Evolutionary conservation across 129 eudicot genomes (phyloP).

Genomic region (Saposhnikovia divaricata): DNA sequence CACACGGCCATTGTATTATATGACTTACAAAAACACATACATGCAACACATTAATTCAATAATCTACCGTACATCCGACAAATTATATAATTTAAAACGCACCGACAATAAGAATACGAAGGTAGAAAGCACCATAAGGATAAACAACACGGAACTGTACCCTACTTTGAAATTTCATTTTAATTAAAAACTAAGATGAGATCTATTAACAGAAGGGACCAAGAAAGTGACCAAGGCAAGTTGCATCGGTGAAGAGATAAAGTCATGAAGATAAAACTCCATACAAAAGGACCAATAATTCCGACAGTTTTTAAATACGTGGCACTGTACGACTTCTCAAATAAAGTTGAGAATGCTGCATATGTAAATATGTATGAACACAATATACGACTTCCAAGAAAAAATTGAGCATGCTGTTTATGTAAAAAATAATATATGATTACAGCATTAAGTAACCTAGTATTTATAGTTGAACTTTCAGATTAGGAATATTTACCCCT

Average conservation of each 20-base stretch:
- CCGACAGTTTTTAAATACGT: not conserved
- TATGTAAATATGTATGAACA: not conserved
- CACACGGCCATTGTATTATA: not conserved
- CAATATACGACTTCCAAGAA: not conserved
- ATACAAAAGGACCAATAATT: not conserved
- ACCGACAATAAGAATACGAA: not conserved
- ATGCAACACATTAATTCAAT: not conserved
- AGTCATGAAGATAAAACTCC: not conserved
- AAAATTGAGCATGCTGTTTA: not conserved
- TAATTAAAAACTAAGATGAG: not conserved
- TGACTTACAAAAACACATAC: not conserved
- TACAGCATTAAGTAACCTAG: not conserved
- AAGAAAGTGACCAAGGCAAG: too few relatives aligned
- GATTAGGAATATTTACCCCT: conserved; percentile 39
- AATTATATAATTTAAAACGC: not conserved
- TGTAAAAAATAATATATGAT: not conserved
- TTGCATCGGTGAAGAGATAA: too few relatives aligned
- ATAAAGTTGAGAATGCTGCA: not conserved
- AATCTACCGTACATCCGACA: not conserved
- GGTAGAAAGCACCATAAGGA: too few relatives aligned
- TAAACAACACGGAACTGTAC: not conserved
- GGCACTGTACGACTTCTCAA: not conserved
- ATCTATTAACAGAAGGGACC: not conserved
- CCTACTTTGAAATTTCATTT: not conserved
- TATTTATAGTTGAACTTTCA: not conserved